These are phyloP conservation scores for Kwoniella bestiolae DNA, from an alignment of 768 basidiomycete species.

Conservation along the genomic window DNA sequence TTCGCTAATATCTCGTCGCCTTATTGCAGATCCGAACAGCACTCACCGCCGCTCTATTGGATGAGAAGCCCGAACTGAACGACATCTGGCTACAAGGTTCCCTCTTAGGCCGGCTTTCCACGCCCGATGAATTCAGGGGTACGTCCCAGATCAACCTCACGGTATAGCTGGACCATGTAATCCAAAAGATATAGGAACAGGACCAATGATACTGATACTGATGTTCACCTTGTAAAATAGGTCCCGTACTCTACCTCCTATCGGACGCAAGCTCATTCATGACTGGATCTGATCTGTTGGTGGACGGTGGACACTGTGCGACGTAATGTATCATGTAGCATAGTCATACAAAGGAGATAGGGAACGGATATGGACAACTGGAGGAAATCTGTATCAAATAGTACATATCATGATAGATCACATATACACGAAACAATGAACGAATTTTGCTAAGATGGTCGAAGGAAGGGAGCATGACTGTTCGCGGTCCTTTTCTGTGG, in stretches of 20 bases:
- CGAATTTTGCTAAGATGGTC: too few species aligned
- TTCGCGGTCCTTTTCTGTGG: too few species aligned
- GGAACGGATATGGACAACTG: background rate
- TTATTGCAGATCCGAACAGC: slow-evolving; percentile 30
- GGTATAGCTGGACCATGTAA: too few species aligned
- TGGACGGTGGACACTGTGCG: slow-evolving; percentile 45
- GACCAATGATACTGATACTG: too few species aligned
- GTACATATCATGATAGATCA: background rate
- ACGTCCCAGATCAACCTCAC: too few species aligned
- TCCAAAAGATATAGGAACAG: too few species aligned
- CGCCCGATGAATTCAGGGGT: slow-evolving; percentile 43
- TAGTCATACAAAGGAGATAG: background rate
- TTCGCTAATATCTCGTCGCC: too few species aligned
- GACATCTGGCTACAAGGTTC: slow-evolving; percentile 38
- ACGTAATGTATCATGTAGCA: slow-evolving; percentile 14
- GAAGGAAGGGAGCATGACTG: too few species aligned
- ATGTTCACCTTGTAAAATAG: too few species aligned
- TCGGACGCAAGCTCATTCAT: slow-evolving; percentile 50
- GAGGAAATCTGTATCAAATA: background rate
- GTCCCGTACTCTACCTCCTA: slow-evolving; percentile 47
- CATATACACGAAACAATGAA: slow-evolving; percentile 4
- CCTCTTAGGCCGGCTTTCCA: slow-evolving; percentile 34
- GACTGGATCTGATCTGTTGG: slow-evolving; percentile 47
- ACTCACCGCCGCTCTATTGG: slow-evolving; percentile 40
- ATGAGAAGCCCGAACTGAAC: slow-evolving; percentile 34